Conservation (phyloP, 345 rosid species). For the Lepidium sativum region DNA sequence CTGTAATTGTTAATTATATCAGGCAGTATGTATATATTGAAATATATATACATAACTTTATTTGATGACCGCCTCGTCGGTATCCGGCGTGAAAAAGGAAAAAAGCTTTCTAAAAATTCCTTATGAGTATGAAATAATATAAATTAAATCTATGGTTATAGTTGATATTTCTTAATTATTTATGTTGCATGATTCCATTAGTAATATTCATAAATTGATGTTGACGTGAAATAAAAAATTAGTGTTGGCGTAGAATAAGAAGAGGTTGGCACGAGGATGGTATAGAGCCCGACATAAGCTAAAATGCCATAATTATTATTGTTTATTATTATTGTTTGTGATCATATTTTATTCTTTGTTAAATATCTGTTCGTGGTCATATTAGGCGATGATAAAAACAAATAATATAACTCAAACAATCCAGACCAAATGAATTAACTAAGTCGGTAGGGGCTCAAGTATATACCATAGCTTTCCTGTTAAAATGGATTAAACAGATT, state of each 20-base stretch:
- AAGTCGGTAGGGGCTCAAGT: not conserved
- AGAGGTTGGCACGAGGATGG: slow-evolving; percentile 16
- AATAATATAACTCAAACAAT: not conserved
- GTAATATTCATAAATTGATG: not conserved
- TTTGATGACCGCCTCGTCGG: not conserved
- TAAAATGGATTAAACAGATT: not conserved
- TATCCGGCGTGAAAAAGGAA: not conserved
- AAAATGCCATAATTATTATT: not conserved
- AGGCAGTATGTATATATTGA: no score
- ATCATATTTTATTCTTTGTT: no score
- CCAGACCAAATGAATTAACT: not conserved
- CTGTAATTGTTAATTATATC: no score
- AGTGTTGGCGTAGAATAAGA: slow-evolving; percentile 3
- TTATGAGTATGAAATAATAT: not conserved
- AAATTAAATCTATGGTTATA: no score
- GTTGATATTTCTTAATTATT: not conserved
- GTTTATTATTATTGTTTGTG: not conserved
- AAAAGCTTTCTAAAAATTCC: slow-evolving; percentile 5
- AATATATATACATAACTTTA: no score
- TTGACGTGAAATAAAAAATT: not conserved
- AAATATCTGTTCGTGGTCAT: not conserved
- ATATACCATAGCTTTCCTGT: not conserved
- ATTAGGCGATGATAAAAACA: not conserved
- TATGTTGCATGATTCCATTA: not conserved
- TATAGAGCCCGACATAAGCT: slow-evolving; percentile 9